These are phyloP conservation scores for Nemania serpens DNA, from an alignment of 2,329 filamentous ascomycete species.

Conservation along the genomic window DNA sequence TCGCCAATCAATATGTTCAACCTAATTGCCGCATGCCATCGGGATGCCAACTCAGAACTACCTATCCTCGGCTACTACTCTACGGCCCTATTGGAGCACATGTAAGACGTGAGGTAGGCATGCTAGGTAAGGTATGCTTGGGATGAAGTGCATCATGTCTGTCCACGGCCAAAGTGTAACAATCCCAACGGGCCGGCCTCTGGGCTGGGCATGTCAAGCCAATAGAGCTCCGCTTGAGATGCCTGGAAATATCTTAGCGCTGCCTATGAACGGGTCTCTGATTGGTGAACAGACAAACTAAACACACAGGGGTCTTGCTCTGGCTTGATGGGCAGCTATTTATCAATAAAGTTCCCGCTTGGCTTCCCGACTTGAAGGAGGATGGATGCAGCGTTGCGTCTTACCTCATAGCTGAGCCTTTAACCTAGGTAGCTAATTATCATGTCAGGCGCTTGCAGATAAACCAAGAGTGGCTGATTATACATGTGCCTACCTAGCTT, in stretches of 20 bases:
- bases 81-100: conserved; percentile 6
- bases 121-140: neutral
- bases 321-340: conserved; percentile 3
- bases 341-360: neutral
- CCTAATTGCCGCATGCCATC: conserved; percentile 1
- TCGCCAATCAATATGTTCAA: conserved; percentile 15
- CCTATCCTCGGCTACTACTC: neutral
- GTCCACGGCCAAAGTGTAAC: neutral
- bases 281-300: neutral
- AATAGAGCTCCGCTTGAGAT: conserved; percentile 9
- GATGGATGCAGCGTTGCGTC: too few species aligned
- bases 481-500: neutral
- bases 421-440: too few species aligned
- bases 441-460: too few species aligned
- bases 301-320: neutral
- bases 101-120: conserved; percentile 14
- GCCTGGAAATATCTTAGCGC: neutral
- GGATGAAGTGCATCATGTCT: neutral
- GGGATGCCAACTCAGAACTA: conserved; percentile 22
- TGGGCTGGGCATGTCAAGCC: conserved; percentile 1
- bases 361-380: too few species aligned
- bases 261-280: neutral
- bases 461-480: neutral
- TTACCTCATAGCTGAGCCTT: neutral
- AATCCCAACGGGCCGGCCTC: conserved; percentile 1